Base-by-base conservation (phyloP, 2,329 filamentous ascomycete species). In the Calonectria pauciramosa region DNA sequence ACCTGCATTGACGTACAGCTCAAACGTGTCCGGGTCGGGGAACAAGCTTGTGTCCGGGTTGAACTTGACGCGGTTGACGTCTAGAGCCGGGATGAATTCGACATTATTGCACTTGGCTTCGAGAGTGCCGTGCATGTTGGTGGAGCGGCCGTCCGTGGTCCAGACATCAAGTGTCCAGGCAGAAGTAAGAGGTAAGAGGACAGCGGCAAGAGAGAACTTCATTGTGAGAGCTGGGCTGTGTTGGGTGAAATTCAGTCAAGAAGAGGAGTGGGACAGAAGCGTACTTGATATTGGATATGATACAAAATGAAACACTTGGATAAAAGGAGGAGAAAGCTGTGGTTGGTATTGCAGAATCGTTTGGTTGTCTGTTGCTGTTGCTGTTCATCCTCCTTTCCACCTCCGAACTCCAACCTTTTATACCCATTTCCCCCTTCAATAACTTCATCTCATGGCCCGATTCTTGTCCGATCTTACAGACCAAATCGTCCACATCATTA, bases 31-130 rank as follows among this genome's bases (percentile, higher is more conserved):
- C 13, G 71, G 71, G 49, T 73, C 67, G 1, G 66, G 49, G 28
- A 59, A 36, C 30, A 41, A 51, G 28, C 38, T 16, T 11, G 67
- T 70, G 67, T 36, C 67, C 11, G 67, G 66, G 66, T 70, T n/a
- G 38, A 73, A 73, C 47, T 59, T 56, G 66, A 64, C 59, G 38
- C 32, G 67, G 60, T 70, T 70, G 56, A 70, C 56, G 49, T 70
- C 20, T 7, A 70, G 51, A 18, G 47, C 47, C 13, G 67, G 71
- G 5, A 28, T 44, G 44, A 60, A 70, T 1, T 20, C 60, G 16
- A 73, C 66, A 30, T 70, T 26, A 23, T 64, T 70, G 67, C 71
- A 73, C 18, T 32, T 38, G 30, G 26, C 47, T 16, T 59, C 71
- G 5, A 11, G 34, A 1, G 47, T 73, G 56, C 71, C 71, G 30